A percentile compares a stretch with the other conserved stretches of the same genome.
phyloP scores from a whole-genome alignment of 2,329 filamentous ascomycete species.

The Sclerotinia sclerotiorum region DNA sequence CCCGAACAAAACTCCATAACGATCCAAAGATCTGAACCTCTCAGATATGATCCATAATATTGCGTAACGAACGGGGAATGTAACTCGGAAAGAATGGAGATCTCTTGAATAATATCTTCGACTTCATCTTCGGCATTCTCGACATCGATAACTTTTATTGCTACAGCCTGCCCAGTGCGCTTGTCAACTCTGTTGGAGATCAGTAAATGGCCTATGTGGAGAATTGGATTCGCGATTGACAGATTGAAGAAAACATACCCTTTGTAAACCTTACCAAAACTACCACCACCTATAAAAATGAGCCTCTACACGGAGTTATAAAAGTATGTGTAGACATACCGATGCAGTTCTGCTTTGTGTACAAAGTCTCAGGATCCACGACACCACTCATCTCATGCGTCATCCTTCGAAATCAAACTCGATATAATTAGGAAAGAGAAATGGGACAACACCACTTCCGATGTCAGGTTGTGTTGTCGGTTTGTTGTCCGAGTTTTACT shows the following conservation, averaged over 20 bases:
- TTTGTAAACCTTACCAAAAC: constrained; percentile 98
- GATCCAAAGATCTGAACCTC: constrained; percentile 96
- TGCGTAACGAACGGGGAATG: constrained; percentile 96
- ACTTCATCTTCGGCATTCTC: constrained; percentile 99
- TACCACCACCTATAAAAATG: constrained; percentile 72
- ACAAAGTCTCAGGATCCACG: constrained; percentile 84
- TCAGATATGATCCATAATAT: constrained; percentile 95
- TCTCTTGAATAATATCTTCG: constrained; percentile 98
- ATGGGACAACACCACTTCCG: constrained; percentile 15
- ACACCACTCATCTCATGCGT: constrained; percentile 47
- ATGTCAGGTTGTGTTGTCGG: constrained; percentile 17
- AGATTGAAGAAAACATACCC: constrained; percentile 57
- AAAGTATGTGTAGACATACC: constrained; percentile 50
- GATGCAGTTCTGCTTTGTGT: constrained; percentile 90
- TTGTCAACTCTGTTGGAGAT: constrained; percentile 72
- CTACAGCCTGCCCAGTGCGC: constrained; percentile 86
- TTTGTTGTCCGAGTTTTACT: constrained; percentile 19
- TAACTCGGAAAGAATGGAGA: constrained; percentile 92
- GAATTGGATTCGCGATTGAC: constrained; percentile 2
- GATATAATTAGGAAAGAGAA: constrained; percentile 6
- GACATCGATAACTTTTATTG: constrained; percentile 98
- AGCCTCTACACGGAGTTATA: constrained; percentile 30
- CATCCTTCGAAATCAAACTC: constrained; percentile 31
- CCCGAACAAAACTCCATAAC: constrained; percentile 99
- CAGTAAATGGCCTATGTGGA: constrained; percentile 22